These are phyloP conservation scores for Penicillium cosmopolitanum DNA, from an alignment of 495 filamentous ascomycete species.

Conservation along the genomic window DNA sequence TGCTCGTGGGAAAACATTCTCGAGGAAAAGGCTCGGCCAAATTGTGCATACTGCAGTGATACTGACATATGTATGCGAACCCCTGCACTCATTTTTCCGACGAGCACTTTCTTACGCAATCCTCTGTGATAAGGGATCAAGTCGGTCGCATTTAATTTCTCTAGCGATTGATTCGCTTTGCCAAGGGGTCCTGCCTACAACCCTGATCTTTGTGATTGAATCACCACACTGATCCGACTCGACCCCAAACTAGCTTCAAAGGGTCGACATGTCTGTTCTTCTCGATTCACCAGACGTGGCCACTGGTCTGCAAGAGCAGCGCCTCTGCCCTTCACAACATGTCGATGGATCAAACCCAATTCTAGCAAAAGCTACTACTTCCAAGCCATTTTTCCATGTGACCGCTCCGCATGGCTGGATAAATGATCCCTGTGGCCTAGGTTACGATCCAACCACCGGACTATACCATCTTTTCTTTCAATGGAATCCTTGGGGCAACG, in stretches of 20 bases:
- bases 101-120: neutral
- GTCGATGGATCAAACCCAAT: neutral
- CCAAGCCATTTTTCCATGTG: conserved; percentile 56
- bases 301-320: conserved; percentile 3
- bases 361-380: conserved; percentile 21
- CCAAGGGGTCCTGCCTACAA: neutral
- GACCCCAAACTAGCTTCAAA: neutral
- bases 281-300: conserved; percentile 4
- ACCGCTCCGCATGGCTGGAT: conserved; percentile 56
- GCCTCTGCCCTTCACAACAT: neutral
- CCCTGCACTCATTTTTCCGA: neutral
- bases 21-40: neutral
- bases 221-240: neutral
- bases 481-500: conserved; percentile 50
- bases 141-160: conserved; percentile 5
- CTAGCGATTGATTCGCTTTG: neutral
- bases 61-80: too few relatives aligned
- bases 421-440: conserved; percentile 60
- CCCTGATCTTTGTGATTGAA: neutral
- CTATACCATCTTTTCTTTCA: conserved; percentile 50
- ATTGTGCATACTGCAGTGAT: neutral
- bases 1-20: conserved; percentile 7
- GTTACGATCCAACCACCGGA: conserved; percentile 53
- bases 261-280: conserved; percentile 16
- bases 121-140: neutral